Evolutionary conservation across 345 rosid genomes (phyloP), one percentile per base, ranked within the genome.

Genomic region (Capsella bursapastoris): DNA sequence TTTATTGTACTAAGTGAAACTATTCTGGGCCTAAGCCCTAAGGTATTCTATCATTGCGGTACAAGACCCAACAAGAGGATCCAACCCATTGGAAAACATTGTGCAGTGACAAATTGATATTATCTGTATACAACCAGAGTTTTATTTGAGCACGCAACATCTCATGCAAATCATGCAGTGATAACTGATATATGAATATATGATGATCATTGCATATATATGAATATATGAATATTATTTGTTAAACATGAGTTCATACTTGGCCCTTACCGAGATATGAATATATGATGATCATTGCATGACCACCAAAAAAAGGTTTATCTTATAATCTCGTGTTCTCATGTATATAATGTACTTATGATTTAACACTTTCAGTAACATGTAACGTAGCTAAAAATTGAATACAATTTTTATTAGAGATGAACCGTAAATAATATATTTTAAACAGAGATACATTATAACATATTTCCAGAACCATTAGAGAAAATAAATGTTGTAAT

Each of bases 1-100:
- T 18, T 18, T 18, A 18, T 18, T 18, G 22, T 18, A 18, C 22
- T 18, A 18, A 18, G 22, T 18, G 22, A 18, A 18, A 18, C 22
- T 18, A 18, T 18, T 12, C 1, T 60, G 51, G 59, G 59, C 51
- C 37, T 4, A 50, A 58, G 22, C 22, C 22, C 22, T 18, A 18
- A 18, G 22, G 22, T 57, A 41, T 56, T 11, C 13, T 25, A 31
- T 29, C 14, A 57, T 7, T 40, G 61, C 18, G 22, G 38, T 14
- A 45, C 18, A 45, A 14, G 49, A 15, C 52, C 52, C 52, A 47
- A 58, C 13, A 64, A 64, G 29, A 64, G 47, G 69, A 45, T 57
- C 61, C 25, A 32, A 64, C 18, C 34, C 11, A 27, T 60, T 60
- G 49, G 9, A 40, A 11, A 44, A 15, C 10, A 29, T 27, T 22